These are phyloP conservation scores for Colletotrichum sp. DNA, from an alignment of 2,329 filamentous ascomycete genomes.

Conservation along the genomic window DNA sequence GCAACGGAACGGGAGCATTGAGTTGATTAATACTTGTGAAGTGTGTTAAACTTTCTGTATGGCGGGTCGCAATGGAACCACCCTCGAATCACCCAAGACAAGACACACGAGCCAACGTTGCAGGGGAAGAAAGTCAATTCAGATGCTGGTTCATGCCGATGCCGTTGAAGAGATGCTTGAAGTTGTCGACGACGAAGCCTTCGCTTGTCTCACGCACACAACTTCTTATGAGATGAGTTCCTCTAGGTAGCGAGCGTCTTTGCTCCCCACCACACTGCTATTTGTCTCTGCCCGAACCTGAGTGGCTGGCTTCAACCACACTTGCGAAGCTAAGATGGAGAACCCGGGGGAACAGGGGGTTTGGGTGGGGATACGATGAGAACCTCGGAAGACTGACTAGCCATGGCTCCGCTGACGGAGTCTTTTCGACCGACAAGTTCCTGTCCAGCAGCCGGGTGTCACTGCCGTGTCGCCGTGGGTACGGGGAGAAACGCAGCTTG, in stretches of 20 bases:
- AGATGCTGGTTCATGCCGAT: background rate
- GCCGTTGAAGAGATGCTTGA: fast-evolving
- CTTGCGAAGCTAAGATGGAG: background rate
- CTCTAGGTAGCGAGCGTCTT: background rate
- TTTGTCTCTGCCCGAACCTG: background rate
- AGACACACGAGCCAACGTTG: background rate
- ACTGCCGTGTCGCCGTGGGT: background rate
- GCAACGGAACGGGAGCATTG: background rate
- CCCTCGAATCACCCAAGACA: background rate
- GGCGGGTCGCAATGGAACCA: background rate
- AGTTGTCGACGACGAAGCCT: background rate
- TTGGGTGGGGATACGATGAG: background rate
- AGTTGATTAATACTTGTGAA: background rate
- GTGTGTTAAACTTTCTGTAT: background rate
- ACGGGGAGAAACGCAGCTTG: background rate
- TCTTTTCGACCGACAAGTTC: background rate
- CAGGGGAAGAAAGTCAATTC: background rate
- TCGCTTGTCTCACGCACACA: background rate
- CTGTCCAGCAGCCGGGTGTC: background rate
- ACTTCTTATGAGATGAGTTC: background rate
- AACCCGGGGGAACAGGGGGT: background rate
- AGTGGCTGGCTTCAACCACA: background rate
- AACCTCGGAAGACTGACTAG: background rate
- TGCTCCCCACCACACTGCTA: background rate
- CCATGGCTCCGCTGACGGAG: background rate